Evolutionary conservation across 2,329 filamentous ascomycete species (phyloP).

Genomic region (Ciborinia camelliae): DNA sequence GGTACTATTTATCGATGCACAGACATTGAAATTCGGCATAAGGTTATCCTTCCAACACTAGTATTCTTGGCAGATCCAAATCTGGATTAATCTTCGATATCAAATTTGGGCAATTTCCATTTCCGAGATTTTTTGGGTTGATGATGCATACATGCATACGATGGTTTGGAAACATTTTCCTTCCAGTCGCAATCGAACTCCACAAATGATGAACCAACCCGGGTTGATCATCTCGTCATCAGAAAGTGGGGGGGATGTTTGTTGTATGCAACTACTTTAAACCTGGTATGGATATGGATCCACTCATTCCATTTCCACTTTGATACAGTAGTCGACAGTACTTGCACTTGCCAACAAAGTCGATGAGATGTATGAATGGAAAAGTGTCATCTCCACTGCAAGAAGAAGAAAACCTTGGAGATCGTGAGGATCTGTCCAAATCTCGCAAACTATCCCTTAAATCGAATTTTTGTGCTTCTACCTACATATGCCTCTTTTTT

Average conservation of each 20-base stretch:
- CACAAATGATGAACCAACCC: neutral
- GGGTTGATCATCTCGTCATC: constrained; percentile 13
- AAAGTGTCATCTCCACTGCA: neutral
- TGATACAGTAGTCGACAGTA: neutral
- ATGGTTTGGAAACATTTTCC: neutral
- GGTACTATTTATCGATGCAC: neutral
- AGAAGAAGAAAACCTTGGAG: neutral
- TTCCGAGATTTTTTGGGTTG: neutral
- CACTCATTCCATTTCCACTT: neutral
- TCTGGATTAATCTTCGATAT: neutral
- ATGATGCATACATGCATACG: no score
- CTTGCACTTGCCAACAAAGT: constrained; percentile 6
- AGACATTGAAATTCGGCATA: constrained; percentile 6
- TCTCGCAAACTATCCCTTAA: neutral
- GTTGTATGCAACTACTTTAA: neutral
- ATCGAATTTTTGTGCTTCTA: constrained; percentile 1
- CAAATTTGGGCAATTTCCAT: neutral
- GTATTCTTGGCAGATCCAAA: constrained; percentile 5
- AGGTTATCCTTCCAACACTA: neutral
- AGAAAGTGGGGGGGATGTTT: constrained; percentile 1
- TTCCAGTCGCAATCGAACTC: neutral
- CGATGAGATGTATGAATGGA: neutral
- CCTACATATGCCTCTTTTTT: no score
- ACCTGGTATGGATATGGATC: neutral
- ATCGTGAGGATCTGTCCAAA: neutral